Evolutionary conservation across 2,329 filamentous ascomycete species (phyloP), one percentile per base, ranked within the genome.

Genomic region (Ophiostoma ips): DNA sequence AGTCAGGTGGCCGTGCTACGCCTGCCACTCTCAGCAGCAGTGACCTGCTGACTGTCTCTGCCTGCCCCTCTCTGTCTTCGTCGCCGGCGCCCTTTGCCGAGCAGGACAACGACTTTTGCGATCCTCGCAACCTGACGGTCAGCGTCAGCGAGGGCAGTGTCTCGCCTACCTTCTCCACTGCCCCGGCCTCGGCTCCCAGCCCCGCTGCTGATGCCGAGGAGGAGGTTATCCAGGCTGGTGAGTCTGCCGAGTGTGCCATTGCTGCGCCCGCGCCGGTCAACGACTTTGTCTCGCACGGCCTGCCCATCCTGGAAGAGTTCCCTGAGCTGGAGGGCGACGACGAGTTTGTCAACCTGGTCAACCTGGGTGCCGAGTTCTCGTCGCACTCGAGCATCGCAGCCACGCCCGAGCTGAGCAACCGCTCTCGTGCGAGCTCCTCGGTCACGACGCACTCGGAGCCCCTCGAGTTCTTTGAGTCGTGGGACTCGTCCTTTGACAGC

Each of bases 281-380:
- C 67, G 72, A 77, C 54, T 78, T 80, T 61, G 67, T 70, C 21
- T 68, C 71, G 57, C 69, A 75, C 68, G 76, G 76, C 21, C 73
- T 92, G 30, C 82, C 84, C 24, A 71, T 75, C 9, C 94, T 94
- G 58, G 86, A 94, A 64, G 84, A 87, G 57, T 79, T 94, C 57
- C 92, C 89, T 21, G 88, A 94, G 60, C 75, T 95, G 51, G 89
- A 95, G 64, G 88, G 85, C 1, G 89, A 95, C 60, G 87, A 94
- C 74, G 87, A 92, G 63, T 87, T 94, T 60, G 76, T 79, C 59
- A 82, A 79, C 63, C 75, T 94, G 9, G 81, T 87, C 56, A 79
- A 86, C 61, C 83, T 88, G 57, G 64, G 65, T 51, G 65, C 64
- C 24, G 71, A 76, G 55, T 50, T 55, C 41, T 64, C 45, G 2